Conservation (phyloP, 345 rosid species). For the Fremontodendron californicum region DNA sequence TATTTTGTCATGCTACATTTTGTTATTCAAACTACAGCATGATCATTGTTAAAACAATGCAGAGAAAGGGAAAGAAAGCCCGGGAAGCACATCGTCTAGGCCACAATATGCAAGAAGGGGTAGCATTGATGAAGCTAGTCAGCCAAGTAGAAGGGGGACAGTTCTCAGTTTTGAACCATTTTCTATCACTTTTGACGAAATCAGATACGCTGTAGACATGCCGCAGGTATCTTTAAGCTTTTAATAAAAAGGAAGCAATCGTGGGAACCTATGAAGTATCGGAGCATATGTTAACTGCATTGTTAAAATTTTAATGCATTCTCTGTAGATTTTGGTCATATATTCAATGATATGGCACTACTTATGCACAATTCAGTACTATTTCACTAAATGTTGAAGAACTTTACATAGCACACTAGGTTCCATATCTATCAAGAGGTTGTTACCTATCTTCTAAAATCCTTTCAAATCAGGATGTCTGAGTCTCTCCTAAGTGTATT, state of each 20-base stretch:
- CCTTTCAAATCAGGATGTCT: too few relatives aligned
- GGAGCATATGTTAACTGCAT: neutral
- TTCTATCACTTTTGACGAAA: conserved; percentile 35
- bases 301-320: neutral
- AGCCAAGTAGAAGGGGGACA: conserved; percentile 15
- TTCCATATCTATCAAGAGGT: too few relatives aligned
- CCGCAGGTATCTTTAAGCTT: conserved; percentile 19
- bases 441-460: neutral
- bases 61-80: neutral
- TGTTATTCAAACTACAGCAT: neutral
- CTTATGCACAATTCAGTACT: neutral
- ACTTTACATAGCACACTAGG: neutral
- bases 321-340: neutral
- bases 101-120: neutral
- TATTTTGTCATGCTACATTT: neutral
- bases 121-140: neutral
- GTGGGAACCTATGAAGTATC: neutral
- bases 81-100: neutral
- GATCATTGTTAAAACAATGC: neutral
- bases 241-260: neutral
- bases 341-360: too few relatives aligned
- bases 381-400: neutral
- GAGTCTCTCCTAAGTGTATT: neutral
- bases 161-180: conserved; percentile 36
- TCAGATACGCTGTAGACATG: conserved; percentile 36